phyloP scores from a whole-genome alignment of 139 green algal species.

The Micractinium conductrix region DNA sequence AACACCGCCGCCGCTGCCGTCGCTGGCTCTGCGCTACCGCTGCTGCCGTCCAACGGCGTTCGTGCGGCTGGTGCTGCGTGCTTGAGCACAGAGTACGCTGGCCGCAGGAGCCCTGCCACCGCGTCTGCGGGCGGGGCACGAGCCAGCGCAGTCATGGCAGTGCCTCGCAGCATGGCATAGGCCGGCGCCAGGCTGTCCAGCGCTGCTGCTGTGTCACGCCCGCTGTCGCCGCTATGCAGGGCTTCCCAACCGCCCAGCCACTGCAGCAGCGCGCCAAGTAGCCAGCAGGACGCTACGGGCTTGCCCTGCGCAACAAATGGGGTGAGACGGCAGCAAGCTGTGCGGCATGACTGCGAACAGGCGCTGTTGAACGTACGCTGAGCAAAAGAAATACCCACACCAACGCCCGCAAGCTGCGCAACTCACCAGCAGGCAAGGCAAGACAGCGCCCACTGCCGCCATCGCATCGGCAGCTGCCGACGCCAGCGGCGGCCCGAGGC shows the following conservation, averaged over 20 bases:
- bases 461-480: not conserved
- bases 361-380: not conserved
- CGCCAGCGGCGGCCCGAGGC: not conserved
- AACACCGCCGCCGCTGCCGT: not conserved
- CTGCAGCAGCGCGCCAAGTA: conserved; percentile 38
- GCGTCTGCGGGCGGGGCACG: not conserved
- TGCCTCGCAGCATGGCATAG: not conserved
- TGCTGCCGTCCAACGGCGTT: not conserved
- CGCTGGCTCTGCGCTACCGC: not conserved
- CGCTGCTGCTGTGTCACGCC: not conserved
- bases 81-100: not conserved
- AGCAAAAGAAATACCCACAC: not conserved
- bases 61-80: not conserved
- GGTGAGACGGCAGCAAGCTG: not conserved
- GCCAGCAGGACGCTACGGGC: conserved; percentile 6
- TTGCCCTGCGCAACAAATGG: not conserved
- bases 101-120: not conserved
- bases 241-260: conserved; percentile 7
- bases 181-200: not conserved
- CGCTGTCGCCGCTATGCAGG: not conserved
- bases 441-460: not conserved
- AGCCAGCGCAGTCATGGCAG: not conserved
- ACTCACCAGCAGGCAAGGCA: conserved; percentile 20
- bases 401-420: too few relatives aligned
- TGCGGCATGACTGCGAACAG: not conserved